These are phyloP conservation scores for Larix kaempferi DNA, from an alignment of 75 land plant species.

Conservation along the genomic window DNA sequence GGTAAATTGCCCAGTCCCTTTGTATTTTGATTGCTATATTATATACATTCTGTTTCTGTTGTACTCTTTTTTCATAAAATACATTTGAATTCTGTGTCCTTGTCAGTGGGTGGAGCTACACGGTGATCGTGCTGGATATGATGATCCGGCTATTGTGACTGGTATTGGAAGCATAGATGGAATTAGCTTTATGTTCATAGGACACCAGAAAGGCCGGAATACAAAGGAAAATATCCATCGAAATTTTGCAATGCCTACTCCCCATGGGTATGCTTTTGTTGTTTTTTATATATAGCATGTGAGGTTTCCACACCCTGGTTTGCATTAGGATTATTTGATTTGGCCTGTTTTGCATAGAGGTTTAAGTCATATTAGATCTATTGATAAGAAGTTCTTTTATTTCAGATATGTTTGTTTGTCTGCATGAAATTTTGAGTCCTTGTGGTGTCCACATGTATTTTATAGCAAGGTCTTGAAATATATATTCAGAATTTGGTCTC, in stretches of 20 bases:
- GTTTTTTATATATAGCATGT: not conserved
- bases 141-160: conserved; percentile 93
- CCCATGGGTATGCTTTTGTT: conserved; percentile 70
- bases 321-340: not conserved
- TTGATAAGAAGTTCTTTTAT: not conserved
- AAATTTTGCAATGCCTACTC: conserved; percentile 96
- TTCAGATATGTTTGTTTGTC: not conserved
- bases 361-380: not conserved
- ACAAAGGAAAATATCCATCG: conserved; percentile 89
- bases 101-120: conserved; percentile 91
- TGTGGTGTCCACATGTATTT: not conserved
- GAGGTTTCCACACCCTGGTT: not conserved
- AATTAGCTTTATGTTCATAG: conserved; percentile 83
- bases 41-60: not conserved
- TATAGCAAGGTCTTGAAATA: not conserved
- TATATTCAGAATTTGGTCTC: not conserved
- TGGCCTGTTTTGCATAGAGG: not conserved
- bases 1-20: conserved; percentile 27
- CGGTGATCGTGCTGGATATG: conserved; percentile 91
- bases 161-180: conserved; percentile 88
- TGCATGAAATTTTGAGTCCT: not conserved
- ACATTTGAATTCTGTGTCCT: not conserved
- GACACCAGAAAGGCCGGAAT: conserved; percentile 94
- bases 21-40: not conserved
- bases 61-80: not conserved